Evolutionary conservation across 192 early-diverging fungal genomes (phyloP).

Genomic region (Linnemannia zychae): DNA sequence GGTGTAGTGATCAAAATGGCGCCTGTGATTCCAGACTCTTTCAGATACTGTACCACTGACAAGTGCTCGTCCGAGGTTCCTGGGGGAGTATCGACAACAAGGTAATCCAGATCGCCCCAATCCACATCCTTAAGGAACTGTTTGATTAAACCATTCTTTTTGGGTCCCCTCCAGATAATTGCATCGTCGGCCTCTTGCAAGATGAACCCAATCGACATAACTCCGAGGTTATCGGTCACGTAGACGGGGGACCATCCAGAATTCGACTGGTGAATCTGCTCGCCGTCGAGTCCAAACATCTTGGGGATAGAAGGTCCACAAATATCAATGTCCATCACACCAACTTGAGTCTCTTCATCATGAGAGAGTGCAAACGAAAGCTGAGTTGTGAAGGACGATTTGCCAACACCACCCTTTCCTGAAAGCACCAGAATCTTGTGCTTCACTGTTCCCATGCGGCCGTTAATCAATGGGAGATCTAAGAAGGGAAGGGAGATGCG

Average conservation of each 20-base stretch:
- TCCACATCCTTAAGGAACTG: constrained; percentile 97
- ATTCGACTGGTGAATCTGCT: constrained; percentile 86
- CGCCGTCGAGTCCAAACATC: constrained; percentile 89
- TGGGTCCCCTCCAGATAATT: constrained; percentile 96
- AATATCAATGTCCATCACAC: constrained; percentile 96
- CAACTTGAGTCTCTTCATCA: constrained; percentile 70
- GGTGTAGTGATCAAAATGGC: constrained; percentile 95
- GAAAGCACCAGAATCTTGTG: constrained; percentile 96
- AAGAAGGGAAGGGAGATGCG: not conserved
- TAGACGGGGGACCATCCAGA: constrained; percentile 88
- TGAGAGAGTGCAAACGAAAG: constrained; percentile 87
- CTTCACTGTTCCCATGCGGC: constrained; percentile 74
- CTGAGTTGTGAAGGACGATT: constrained; percentile 92
- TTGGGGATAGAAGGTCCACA: constrained; percentile 96
- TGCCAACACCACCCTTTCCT: constrained; percentile 99
- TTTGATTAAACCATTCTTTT: constrained; percentile 95
- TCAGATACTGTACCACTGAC: constrained; percentile 84
- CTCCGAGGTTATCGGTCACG: constrained; percentile 81
- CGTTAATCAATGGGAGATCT: constrained; percentile 75
- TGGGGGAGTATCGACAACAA: constrained; percentile 97
- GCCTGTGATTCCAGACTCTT: constrained; percentile 83
- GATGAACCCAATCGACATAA: constrained; percentile 97
- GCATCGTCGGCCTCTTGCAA: constrained; percentile 88
- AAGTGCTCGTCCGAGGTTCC: constrained; percentile 98
- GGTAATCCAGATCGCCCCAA: constrained; percentile 92